Evolutionary conservation across 768 basidiomycete genomes (phyloP).

Genomic region (Rhodocollybia butyracea): DNA sequence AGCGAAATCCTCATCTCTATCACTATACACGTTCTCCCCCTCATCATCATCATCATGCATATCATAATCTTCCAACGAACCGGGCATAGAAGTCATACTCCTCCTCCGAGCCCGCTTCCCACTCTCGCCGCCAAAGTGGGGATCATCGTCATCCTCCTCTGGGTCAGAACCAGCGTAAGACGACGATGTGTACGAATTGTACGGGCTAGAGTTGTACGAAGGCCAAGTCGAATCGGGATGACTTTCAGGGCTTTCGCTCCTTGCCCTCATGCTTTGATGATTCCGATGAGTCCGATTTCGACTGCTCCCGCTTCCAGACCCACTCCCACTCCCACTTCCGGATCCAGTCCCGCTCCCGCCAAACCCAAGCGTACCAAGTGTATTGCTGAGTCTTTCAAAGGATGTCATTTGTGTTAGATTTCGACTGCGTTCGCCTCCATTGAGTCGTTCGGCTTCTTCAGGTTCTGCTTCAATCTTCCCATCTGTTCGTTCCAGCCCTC

Average conservation of each 20-base stretch:
- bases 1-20: constrained; percentile 26
- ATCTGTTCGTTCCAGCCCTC: too few species aligned
- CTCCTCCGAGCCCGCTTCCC: constrained; percentile 45
- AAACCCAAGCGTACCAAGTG: constrained; percentile 54
- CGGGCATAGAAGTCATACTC: constrained; percentile 86
- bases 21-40: constrained; percentile 18
- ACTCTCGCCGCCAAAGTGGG: constrained; percentile 36
- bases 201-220: too few species aligned
- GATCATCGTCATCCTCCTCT: constrained; percentile 44
- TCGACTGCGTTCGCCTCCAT: constrained; percentile 32
- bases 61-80: constrained; percentile 65
- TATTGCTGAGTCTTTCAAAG: constrained; percentile 65
- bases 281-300: too few species aligned
- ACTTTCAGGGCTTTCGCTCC: constrained; percentile 52
- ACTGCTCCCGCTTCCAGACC: too few species aligned
- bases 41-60: constrained; percentile 41
- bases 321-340: too few species aligned
- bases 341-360: constrained; percentile 29
- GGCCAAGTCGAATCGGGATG: too few species aligned
- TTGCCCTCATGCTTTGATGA: not conserved
- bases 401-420: constrained; percentile 73
- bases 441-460: too few species aligned
- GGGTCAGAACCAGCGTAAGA: constrained; percentile 55
- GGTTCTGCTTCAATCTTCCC: too few species aligned
- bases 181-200: constrained; percentile 26